These are phyloP conservation scores for Epichloe elymi DNA, from an alignment of 2,329 filamentous ascomycete genomes.

Conservation along the genomic window DNA sequence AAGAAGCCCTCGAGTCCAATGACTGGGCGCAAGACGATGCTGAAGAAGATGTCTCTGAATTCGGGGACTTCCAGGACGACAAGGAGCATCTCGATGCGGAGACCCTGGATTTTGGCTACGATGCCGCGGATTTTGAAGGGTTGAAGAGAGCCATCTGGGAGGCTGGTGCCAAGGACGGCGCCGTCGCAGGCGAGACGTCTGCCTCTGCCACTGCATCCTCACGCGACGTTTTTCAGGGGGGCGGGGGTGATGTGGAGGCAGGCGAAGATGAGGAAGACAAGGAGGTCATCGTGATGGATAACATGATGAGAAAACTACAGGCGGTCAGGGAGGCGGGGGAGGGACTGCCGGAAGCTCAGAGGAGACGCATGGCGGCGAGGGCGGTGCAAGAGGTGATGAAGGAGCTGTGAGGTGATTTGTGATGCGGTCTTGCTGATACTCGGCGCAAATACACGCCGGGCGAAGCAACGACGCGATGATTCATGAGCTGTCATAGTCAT, in stretches of 20 bases:
- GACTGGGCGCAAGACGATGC: conserved; percentile 39
- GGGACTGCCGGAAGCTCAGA: conserved; percentile 46
- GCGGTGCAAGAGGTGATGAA: conserved; percentile 54
- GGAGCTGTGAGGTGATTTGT: conserved; percentile 26
- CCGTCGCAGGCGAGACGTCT: not conserved
- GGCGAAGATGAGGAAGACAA: conserved; percentile 21
- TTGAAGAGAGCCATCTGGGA: conserved; percentile 39
- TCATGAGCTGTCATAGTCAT: too few relatives aligned
- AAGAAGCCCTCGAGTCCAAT: conserved; percentile 51
- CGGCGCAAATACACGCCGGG: too few relatives aligned
- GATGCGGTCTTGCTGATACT: not conserved
- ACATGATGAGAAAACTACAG: conserved; percentile 51
- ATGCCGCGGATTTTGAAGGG: conserved; percentile 38
- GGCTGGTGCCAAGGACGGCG: conserved; percentile 16
- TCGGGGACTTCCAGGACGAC: conserved; percentile 20
- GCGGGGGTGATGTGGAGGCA: too few relatives aligned
- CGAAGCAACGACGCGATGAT: too few relatives aligned
- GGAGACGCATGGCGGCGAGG: conserved; percentile 45
- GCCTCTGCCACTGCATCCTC: too few relatives aligned
- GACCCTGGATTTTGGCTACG: conserved; percentile 38
- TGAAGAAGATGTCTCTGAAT: conserved; percentile 13
- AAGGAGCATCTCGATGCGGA: conserved; percentile 28
- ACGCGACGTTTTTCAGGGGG: too few relatives aligned
- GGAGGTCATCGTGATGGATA: conserved; percentile 45
- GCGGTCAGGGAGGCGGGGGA: conserved; percentile 48